Percentiles rank a stretch among this genome's conserved stretches.
Conservation (phyloP, 768 basidiomycete genomes). For the Lactarius indigo region DNA sequence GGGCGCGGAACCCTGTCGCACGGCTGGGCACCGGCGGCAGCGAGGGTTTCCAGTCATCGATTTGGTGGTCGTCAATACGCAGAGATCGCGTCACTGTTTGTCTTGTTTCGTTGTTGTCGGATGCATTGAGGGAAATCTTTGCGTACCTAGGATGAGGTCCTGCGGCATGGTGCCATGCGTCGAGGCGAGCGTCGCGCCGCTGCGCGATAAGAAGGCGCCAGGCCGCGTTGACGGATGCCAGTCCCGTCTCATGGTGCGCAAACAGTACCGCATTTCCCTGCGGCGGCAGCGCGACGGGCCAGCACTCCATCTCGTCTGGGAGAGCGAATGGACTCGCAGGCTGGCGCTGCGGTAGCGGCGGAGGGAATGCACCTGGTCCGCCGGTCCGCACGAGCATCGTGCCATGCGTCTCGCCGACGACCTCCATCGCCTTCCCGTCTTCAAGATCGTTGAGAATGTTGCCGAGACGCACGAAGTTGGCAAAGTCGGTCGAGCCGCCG, state of each 20-base stretch:
- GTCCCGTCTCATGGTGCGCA: constrained; percentile 13
- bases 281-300: constrained; percentile 21
- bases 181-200: constrained; percentile 12
- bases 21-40: not conserved
- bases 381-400: constrained; percentile 14
- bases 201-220: constrained; percentile 19
- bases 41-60: constrained; percentile 22
- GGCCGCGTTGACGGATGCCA: constrained; percentile 19
- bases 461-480: constrained; percentile 19
- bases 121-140: no score
- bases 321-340: constrained; percentile 10
- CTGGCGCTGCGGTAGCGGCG: not conserved
- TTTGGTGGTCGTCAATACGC: constrained; percentile 13
- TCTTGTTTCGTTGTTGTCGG: not conserved
- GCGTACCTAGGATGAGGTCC: constrained; percentile 19
- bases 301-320: constrained; percentile 20
- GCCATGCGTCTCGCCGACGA: constrained; percentile 15
- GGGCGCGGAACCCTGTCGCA: not conserved
- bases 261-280: constrained; percentile 15
- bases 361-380: not conserved
- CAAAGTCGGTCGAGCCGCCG: constrained; percentile 13
- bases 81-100: constrained; percentile 19
- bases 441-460: constrained; percentile 9
- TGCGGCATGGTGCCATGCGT: constrained; percentile 19
- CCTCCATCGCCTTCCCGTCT: constrained; percentile 1